Evolutionary conservation across 176 grass and related monocot species (phyloP), one percentile per base, ranked within the genome.

Genomic region (Musa beccarii): DNA sequence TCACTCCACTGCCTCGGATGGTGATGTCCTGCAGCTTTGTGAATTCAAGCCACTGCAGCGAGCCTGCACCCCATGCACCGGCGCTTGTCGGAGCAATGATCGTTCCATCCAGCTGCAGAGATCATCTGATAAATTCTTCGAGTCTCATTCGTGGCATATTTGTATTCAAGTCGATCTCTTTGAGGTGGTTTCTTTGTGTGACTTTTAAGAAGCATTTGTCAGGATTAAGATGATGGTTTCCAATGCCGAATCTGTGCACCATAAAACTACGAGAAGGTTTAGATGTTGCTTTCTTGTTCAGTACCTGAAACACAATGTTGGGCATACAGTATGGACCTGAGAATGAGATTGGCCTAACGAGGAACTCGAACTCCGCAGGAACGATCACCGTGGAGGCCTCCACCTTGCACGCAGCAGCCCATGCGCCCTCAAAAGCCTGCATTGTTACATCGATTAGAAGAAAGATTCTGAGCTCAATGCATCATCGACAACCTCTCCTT

Each of bases 1-100:
- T 92, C 10, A 84, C 80, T 57, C 92, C 92, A 43, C 76, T 88
- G 56, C 92, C 92, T 86, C 80, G 85, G 82, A 96, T 92, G 67
- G 81, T 68, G 77, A 96, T 86, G 75, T 89, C 92, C 68, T 69
- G 87, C 81, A 96, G 53, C 85, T 96, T 96, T 52, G 92, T 92
- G 74, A 96, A 96, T 81, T 96, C 87, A 24, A 96, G 81, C 92
- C 92, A 96, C 75, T 96, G 92, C 83, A 96, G 87, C 81, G 92
- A 78, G 34, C 89, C 87, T 24, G 78, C 83, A 75, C 92, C 87
- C 92, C 89, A 96, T 16, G 85, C 65, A 78, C 82, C 88, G 59
- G 89, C 80, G 81, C 81, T 86, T 63, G 83, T 92, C 23, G 92
- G 92, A 77, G 89, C 92, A 68, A 88, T 54, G 34, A 91, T 87